Evolutionary conservation across 2,329 filamentous ascomycete species (phyloP).

Genomic region (Pestalotiopsis sp.): DNA sequence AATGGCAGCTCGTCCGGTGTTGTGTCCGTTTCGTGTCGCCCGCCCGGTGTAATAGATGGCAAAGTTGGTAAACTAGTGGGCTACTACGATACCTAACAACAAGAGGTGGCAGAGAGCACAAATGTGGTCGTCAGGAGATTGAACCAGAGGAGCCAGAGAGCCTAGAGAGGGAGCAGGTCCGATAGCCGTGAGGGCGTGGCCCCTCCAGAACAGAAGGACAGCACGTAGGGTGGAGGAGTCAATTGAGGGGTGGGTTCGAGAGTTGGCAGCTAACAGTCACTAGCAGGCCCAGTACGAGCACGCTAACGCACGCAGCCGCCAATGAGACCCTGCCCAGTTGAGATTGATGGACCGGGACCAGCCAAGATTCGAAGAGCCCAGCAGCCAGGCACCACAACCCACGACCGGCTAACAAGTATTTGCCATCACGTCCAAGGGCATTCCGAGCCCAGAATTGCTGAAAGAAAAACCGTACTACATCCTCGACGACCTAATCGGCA

Average conservation of each 20-base stretch:
- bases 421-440: not conserved
- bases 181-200: not conserved
- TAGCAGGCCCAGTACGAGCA: not conserved
- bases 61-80: not conserved
- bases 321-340: not conserved
- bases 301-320: constrained; percentile 1
- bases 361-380: not conserved
- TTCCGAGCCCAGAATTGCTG: not conserved
- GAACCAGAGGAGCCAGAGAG: not conserved
- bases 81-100: not conserved
- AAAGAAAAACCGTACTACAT: not conserved
- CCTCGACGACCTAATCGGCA: not conserved
- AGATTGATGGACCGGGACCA: not conserved
- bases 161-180: not conserved
- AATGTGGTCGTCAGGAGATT: not conserved
- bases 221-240: not conserved
- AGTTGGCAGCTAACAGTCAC: not conserved
- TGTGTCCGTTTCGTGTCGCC: not conserved
- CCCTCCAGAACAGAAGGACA: not conserved
- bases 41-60: not conserved
- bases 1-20: not conserved
- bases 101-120: not conserved
- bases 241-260: not conserved
- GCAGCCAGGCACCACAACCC: not conserved
- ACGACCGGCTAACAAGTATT: not conserved